Conservation (phyloP, 805 yeast genomes). For the Ogataea zsoltii region DNA sequence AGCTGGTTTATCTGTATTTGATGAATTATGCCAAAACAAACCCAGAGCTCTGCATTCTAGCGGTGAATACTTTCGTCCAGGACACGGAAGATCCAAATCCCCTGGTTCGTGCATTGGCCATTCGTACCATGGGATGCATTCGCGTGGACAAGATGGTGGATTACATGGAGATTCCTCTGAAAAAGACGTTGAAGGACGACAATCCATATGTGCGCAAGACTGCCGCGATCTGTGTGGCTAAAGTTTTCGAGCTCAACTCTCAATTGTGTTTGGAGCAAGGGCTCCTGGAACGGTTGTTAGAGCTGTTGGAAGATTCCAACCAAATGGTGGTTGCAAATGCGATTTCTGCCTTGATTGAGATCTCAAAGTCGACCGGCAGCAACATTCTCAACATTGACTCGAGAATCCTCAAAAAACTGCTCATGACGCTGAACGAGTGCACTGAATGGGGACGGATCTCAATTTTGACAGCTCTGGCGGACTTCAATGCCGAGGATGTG, state of each 20-base stretch:
- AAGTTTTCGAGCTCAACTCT: conserved; percentile 82
- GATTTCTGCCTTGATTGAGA: conserved; percentile 80
- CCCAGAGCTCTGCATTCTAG: conserved; percentile 93
- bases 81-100: conserved; percentile 98
- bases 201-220: conserved; percentile 97
- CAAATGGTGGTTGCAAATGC: conserved; percentile 98
- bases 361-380: conserved; percentile 38
- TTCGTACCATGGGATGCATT: conserved; percentile 98
- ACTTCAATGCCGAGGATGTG: conserved; percentile 55
- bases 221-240: conserved; percentile 96
- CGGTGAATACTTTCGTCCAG: conserved; percentile 93
- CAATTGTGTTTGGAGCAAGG: conserved; percentile 85
- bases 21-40: conserved; percentile 97
- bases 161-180: conserved; percentile 87
- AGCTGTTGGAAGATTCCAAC: conserved; percentile 77
- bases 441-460: conserved; percentile 99
- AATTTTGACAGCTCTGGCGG: conserved; percentile 77
- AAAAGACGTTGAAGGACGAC: conserved; percentile 83
- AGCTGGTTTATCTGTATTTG: conserved; percentile 87
- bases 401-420: conserved; percentile 56
- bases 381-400: conserved; percentile 39
- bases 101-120: conserved; percentile 90
- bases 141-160: conserved; percentile 94
- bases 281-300: conserved; percentile 66
- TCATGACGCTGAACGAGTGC: conserved; percentile 90